Base-by-base conservation (phyloP, 352 stramenopile genomes). In the Phytophthora hybrid region DNA sequence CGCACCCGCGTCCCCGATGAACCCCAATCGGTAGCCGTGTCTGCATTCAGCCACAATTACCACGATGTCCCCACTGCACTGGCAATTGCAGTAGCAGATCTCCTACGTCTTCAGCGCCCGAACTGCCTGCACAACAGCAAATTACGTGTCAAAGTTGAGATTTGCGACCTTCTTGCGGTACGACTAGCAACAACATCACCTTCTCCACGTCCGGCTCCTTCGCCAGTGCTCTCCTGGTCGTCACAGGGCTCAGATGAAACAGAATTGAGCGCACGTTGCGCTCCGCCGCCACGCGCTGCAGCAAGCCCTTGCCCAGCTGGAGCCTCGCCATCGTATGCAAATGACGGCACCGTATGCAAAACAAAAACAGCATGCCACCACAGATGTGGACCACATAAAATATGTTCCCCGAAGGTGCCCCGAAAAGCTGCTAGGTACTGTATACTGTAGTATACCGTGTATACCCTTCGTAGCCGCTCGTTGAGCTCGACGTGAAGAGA, bases 191-290 rank as follows among this genome's bases (percentile, higher is more conserved):
- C 9, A 41, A n/a, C 47, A 4, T 23, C n/a, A 84, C 79, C 62
- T 82, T 76, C 21, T 65, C 47, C 32, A 65, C 70, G 34, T 67
- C 56, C 4, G 37, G 61, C 44, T 68, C 46, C 23, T 58, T 23
- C 29, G 19, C 37, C 9, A 76, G 59, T 41, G 29, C 63, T 5
- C 52, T 39, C 53, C 58, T 49, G 0, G 74, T 67, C 10, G 63
- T 81, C 1, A 32, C 11, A 9, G 56, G 52, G 32, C 74, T 75
- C 11, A 89, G 61, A 6, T 83, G 78, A 60, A 91, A 77, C 47
- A 90, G 61, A n/a, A 92, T 71, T 31, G 76, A 77, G 44, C 85
- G 85, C 39, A 88, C 58, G 29, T 91, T 92, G 51, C 76, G 73
- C 63, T 76, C 63, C 18, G 46, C 56, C n/a, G 74, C 76, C 14